Evolutionary conservation across 805 yeast genomes (phyloP), one percentile per base, ranked within the genome.

Genomic region (Crinitomyces ghanaensis): DNA sequence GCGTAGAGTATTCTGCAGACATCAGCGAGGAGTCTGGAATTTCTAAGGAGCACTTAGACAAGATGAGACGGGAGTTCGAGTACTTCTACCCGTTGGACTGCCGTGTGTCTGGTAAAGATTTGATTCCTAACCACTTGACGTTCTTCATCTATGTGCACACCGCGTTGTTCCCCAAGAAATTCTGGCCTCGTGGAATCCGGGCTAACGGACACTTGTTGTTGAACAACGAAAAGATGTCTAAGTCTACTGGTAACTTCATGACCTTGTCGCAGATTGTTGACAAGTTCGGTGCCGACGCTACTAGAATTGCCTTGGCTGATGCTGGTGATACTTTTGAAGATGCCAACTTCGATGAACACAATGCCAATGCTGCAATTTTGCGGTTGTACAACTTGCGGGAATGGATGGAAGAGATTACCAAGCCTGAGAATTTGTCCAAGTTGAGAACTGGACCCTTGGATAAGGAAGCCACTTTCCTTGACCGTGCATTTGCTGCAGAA

Each of bases 271-370:
- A 91, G 58, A 71, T 80, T 55, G 77, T 77, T 39, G 68, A 74
- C 49, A 91, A 91, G 62, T 91, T 77, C 48, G 98, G 98, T 59
- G 94, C 97, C 33, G 98, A 91, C 59, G 96, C 97, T 26, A 67
- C 95, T 7, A 80, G 98, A 68, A 82, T 91, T 57, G 96, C 98
- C 4, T 66, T 91, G 44, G 98, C 97, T 29, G 98, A 91, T 65
- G 95, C 96, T 33, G 98, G 98, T 66, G 98, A 91, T 57, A 68
- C 91, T 27, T 74, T 85, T 46, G 98, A 91, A 63, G 98, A 91
- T 60, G 98, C 98, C 34, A 91, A 91, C 66, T 82, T 91, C 53
- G 98, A 91, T 52, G 98, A 91, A 63, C 65, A 84, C 40, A 86
- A 77, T 53, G 98, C 98, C 35, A 91, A 91, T 53, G 95, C 98